Evolutionary conservation across 306 rosid species (phyloP).

Genomic region (Cicer judaicum): DNA sequence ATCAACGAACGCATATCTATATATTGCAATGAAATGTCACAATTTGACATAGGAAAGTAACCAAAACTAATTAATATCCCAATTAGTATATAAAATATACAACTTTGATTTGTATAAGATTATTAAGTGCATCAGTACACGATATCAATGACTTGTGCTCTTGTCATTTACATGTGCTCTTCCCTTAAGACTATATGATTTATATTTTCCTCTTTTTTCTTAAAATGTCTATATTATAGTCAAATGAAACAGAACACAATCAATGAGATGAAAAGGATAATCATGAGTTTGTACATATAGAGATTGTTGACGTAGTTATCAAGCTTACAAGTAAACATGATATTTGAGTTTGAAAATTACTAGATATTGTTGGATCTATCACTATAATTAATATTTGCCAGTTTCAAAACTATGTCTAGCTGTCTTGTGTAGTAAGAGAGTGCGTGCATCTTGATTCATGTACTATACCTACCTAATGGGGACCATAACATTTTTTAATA

Average conservation of each 20-base stretch:
- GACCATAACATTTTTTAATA: slow-evolving; percentile 42
- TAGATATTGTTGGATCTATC: slow-evolving; percentile 53
- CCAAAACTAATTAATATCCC: slow-evolving; percentile 32
- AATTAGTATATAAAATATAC: slow-evolving; percentile 23
- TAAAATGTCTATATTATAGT: slow-evolving; percentile 1
- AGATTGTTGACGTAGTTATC: slow-evolving; percentile 14
- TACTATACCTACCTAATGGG: slow-evolving; percentile 48
- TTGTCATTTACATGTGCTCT: slow-evolving; percentile 48
- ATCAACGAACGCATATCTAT: slow-evolving; percentile 37
- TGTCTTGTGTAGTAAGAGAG: slow-evolving; percentile 48
- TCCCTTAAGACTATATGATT: slow-evolving; percentile 27
- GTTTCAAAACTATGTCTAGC: slow-evolving; percentile 48
- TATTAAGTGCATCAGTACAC: slow-evolving; percentile 41
- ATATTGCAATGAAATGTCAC: slow-evolving; percentile 30
- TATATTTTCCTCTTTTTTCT: background rate
- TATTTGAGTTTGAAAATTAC: slow-evolving; percentile 43
- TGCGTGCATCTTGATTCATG: slow-evolving; percentile 50
- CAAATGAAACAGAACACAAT: slow-evolving; percentile 33
- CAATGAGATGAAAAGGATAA: slow-evolving; percentile 27
- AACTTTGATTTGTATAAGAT: slow-evolving; percentile 39
- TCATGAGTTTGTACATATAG: background rate
- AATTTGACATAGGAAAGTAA: slow-evolving; percentile 35
- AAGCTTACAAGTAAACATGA: slow-evolving; percentile 33
- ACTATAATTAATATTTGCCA: slow-evolving; percentile 39
- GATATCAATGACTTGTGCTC: slow-evolving; percentile 44